These are phyloP conservation scores for Lactarius psammicola DNA, from an alignment of 768 basidiomycete genomes.

Conservation along the genomic window DNA sequence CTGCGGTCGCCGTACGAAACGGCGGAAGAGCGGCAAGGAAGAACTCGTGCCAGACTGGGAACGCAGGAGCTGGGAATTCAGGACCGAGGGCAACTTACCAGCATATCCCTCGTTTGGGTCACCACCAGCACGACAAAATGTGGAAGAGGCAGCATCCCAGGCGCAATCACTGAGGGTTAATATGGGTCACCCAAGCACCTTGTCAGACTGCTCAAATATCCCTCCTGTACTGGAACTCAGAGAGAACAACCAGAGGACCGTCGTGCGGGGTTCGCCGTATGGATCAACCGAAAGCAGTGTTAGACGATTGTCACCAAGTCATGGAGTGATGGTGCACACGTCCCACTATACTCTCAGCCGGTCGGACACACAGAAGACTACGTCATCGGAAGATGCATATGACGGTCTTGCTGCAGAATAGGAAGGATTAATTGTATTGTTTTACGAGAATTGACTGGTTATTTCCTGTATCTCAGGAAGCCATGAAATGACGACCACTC, in stretches of 20 bases:
- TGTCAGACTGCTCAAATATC: neutral
- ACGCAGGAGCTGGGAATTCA: conserved; percentile 57
- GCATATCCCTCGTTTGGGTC: conserved; percentile 36
- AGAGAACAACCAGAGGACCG: neutral
- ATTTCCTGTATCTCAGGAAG: neutral
- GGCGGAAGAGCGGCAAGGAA: conserved; percentile 41
- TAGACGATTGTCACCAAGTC: neutral
- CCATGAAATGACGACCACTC: neutral
- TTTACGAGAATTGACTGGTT: too few relatives aligned
- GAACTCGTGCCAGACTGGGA: conserved; percentile 64
- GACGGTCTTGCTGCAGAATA: conserved; percentile 19
- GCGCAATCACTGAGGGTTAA: conserved; percentile 1
- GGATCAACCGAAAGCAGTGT: neutral
- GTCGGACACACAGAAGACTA: conserved; percentile 7
- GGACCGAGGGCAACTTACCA: conserved; percentile 30
- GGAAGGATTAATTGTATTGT: neutral
- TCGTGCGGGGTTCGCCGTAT: conserved; percentile 1
- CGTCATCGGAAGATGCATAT: conserved; percentile 23
- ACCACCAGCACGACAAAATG: conserved; percentile 22
- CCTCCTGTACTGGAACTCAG: neutral
- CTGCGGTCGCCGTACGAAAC: conserved; percentile 39
- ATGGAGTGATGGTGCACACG: conserved; percentile 5
- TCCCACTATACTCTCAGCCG: conserved; percentile 6
- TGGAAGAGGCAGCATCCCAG: conserved; percentile 8
- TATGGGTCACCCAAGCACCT: neutral